A percentile compares a stretch with the other conserved stretches of the same genome.
Evolutionary conservation across 805 yeast species (phyloP).

Genomic region (Candida railenensis): DNA sequence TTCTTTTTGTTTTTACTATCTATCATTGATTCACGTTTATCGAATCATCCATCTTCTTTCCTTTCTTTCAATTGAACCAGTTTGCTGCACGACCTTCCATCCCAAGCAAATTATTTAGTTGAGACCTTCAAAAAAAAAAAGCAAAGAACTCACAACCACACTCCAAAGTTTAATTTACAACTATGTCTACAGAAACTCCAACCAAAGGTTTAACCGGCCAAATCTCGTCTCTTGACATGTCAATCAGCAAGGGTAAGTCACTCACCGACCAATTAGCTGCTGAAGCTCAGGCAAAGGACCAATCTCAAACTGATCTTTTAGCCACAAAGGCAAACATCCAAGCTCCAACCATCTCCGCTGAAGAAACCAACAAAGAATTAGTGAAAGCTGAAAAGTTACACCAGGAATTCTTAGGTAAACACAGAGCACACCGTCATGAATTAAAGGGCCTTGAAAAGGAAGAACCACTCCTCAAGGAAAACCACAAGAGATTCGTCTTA

Average conservation of each 20-base stretch:
- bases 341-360: slow-evolving; percentile 17
- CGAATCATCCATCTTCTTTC: background rate
- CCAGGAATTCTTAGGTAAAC: slow-evolving; percentile 54
- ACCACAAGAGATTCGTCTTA: slow-evolving; percentile 83
- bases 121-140: background rate
- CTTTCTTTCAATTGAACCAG: background rate
- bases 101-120: background rate
- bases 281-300: slow-evolving; percentile 36
- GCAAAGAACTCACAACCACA: background rate
- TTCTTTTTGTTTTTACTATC: background rate
- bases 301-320: slow-evolving; percentile 17
- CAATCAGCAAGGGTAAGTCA: slow-evolving; percentile 29
- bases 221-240: slow-evolving; percentile 40
- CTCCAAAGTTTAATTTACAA: background rate
- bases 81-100: slow-evolving; percentile 1
- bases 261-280: slow-evolving; percentile 45
- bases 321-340: slow-evolving; percentile 19
- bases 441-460: slow-evolving; percentile 76
- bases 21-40: no score
- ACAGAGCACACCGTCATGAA: slow-evolving; percentile 68
- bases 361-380: slow-evolving; percentile 21
- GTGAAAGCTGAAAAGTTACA: slow-evolving; percentile 40
- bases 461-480: slow-evolving; percentile 86
- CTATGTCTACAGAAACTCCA: slow-evolving; percentile 59
- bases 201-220: slow-evolving; percentile 47